Evolutionary conservation across 169 alveolate genomes (phyloP).

Genomic region (Theileria annulata): DNA sequence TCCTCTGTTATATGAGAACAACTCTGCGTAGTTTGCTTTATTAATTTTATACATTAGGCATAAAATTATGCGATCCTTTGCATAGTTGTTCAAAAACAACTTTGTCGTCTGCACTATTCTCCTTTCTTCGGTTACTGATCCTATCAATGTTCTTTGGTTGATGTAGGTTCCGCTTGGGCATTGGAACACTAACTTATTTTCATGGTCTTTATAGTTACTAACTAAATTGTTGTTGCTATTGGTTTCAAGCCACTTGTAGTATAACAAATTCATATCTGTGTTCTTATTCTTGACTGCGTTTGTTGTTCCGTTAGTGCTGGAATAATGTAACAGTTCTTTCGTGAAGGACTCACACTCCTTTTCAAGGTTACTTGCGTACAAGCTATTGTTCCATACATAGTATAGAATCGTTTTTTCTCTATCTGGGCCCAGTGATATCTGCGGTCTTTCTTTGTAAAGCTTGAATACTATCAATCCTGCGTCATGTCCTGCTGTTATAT

Average conservation of each 20-base stretch:
- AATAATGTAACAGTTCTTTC: conserved; percentile 6
- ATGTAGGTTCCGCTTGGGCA: conserved; percentile 16
- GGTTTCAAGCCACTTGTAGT: conserved; percentile 15
- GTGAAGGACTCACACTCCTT: conserved; percentile 27
- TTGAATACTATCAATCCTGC: conserved; percentile 81
- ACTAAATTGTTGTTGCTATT: not conserved
- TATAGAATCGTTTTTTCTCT: conserved; percentile 34
- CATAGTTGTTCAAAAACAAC: not conserved
- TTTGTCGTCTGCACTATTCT: not conserved
- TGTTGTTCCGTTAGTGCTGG: not conserved
- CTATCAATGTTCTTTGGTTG: not conserved
- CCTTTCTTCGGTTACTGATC: conserved; percentile 6
- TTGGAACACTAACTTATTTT: conserved; percentile 3
- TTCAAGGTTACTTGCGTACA: conserved; percentile 48
- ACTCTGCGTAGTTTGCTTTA: not conserved
- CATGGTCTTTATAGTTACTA: conserved; percentile 1
- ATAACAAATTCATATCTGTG: not conserved
- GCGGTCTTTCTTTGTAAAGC: conserved; percentile 58
- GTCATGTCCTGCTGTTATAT: conserved; percentile 94
- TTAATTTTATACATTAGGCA: not conserved
- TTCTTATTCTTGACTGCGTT: not conserved
- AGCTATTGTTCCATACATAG: conserved; percentile 50
- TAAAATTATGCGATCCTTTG: not conserved
- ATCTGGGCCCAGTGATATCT: conserved; percentile 16
- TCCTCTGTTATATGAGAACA: conserved; percentile 13